Percentiles rank a stretch among this genome's conserved stretches.
phyloP scores from a whole-genome alignment of 441 rosid species.

The Daphne laureola region DNA sequence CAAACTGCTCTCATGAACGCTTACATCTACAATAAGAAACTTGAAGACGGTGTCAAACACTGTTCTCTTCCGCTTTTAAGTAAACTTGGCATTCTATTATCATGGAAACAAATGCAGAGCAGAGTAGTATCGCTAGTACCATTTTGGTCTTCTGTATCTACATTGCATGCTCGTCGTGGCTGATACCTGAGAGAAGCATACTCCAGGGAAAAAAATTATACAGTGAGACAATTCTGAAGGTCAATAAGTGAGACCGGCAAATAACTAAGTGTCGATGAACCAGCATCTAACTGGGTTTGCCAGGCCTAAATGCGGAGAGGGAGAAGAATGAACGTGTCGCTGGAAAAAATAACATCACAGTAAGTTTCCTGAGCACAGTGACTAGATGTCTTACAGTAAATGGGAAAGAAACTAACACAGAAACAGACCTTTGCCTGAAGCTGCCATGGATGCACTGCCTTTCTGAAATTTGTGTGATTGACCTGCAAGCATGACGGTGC shows the following conservation, averaged over 20 bases:
- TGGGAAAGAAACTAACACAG: neutral
- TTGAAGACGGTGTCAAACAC: too few relatives aligned
- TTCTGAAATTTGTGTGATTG: conserved; percentile 25
- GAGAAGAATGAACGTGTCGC: conserved; percentile 71
- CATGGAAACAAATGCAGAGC: too few relatives aligned
- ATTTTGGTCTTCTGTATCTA: too few relatives aligned
- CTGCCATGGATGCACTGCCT: conserved; percentile 24
- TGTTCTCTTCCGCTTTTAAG: too few relatives aligned
- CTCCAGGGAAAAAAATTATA: too few relatives aligned
- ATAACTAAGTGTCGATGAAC: conserved; percentile 18
- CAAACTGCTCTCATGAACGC: too few relatives aligned
- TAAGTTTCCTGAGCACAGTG: neutral
- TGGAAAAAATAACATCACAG: conserved; percentile 23
- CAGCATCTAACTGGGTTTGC: conserved; percentile 54
- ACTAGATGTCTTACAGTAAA: neutral
- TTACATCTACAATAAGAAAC: too few relatives aligned
- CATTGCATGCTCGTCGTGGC: too few relatives aligned
- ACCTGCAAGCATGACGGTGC: conserved; percentile 20
- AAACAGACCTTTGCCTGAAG: conserved; percentile 39
- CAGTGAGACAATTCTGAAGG: too few relatives aligned
- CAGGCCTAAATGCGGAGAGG: conserved; percentile 62
- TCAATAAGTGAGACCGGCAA: neutral
- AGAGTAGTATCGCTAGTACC: too few relatives aligned
- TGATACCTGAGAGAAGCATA: too few relatives aligned
- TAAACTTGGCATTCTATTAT: too few relatives aligned